Base-by-base conservation (phyloP, 208 protist genomes). In the Angomonas ambiguus region DNA sequence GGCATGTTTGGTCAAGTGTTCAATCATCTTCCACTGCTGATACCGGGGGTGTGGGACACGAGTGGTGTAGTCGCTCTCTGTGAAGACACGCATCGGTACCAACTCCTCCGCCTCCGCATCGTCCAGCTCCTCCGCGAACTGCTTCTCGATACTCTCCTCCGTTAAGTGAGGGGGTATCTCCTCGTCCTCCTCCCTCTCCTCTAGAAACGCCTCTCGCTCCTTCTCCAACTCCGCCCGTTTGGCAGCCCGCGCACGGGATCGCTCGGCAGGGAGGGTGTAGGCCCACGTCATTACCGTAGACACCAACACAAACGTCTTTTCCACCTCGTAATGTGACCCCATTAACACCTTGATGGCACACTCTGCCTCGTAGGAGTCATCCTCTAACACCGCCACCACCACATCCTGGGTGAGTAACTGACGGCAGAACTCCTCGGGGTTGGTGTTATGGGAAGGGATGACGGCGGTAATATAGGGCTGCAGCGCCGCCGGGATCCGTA, bases 231-330 rank as follows among this genome's bases (percentile, higher is more conserved):
- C 78, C 16, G 56, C 65, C 45, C 60, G 68, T 2, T 77, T 80
- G 42, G 68, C 77, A 10, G 66, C 67, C 4, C 71, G 71, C 8
- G 67, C 81, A 16, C 62, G 32, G 11, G 89, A 77, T 5, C 72
- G 77, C 51, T 89, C 84, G 27, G 85, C 65, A 20, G 55, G 65
- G 35, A 86, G 65, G 11, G 89, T 95, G 69, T 92, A 77, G 10
- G 87, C 72, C 90, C 92, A 97, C 42, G 88, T 93, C 30, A 96
- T 65, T 1, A 80, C 74, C 20, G 85, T 94, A 0, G 90, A 95
- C 10, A 97, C 83, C 22, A 97, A 74, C 42, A 97, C 87, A 72
- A 96, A 96, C 5, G 88, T 95, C 74, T 97, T 97, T 60, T 94
- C 86, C 32, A 93, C 88, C 32, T 96, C 83, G 73, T 93, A 97